These are phyloP conservation scores for Podospora pseudopauciseta DNA, from an alignment of 495 filamentous ascomycete genomes.

Conservation along the genomic window DNA sequence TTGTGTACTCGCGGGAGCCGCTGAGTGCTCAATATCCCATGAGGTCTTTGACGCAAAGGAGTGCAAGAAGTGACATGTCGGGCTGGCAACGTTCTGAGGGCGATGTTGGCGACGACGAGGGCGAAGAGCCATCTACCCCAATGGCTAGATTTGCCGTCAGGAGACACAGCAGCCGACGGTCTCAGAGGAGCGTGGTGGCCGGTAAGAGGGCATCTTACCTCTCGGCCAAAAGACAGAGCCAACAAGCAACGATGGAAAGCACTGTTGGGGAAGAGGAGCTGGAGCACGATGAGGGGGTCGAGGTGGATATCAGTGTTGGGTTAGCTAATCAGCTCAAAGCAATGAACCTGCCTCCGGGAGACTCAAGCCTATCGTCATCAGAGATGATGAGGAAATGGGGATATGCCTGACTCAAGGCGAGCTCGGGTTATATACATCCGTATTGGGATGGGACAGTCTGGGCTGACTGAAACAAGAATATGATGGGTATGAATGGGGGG, in stretches of 20 bases:
- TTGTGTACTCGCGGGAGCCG: constrained; percentile 17
- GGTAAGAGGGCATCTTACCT: not conserved
- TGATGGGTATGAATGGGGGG: not conserved
- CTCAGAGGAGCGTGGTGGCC: not conserved
- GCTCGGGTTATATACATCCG: not conserved
- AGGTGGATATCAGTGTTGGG: not conserved
- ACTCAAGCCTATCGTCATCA: not conserved
- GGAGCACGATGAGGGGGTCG: not conserved
- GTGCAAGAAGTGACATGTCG: not conserved
- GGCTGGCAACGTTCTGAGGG: not conserved
- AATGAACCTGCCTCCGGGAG: not conserved
- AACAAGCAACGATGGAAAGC: not conserved
- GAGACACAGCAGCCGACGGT: not conserved
- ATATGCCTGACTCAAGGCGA: not conserved
- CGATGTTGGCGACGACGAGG: not conserved
- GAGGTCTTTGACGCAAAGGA: not conserved
- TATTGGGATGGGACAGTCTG: not conserved
- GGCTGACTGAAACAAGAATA: not conserved
- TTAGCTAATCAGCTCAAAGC: not conserved
- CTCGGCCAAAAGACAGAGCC: not conserved
- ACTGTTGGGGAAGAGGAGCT: not conserved
- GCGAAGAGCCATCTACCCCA: not conserved
- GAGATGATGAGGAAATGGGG: constrained; percentile 5
- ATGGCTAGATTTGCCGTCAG: not conserved
- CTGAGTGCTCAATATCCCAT: not conserved